Evolutionary conservation across 225 moss, liverwort and hornwort species (phyloP), one percentile per base, ranked within the genome.

Genomic region (Polytrichum formosum): DNA sequence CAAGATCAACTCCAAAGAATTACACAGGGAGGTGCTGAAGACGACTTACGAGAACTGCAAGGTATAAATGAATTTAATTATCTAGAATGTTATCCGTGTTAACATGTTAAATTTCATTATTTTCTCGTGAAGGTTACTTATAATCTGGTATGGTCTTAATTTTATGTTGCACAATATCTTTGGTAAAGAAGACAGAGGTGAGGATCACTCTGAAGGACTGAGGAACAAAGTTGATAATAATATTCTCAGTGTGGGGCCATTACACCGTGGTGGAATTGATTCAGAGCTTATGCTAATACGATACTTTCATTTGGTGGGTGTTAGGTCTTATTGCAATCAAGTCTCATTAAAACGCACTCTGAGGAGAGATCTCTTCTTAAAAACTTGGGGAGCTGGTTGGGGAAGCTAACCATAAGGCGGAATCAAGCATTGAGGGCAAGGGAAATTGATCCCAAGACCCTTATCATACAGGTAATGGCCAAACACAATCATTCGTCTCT

Each of bases 31-130:
- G 78, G 81, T 98, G 73, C 77, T 98, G 70, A 94, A 98, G 80
- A 86, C 98, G 27, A 92, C 94, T 22, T 98, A 94, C 68, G 98
- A 98, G 76, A 98, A 98, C 65, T 94, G 94, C 91, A 98, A 98
- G 92, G 96, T 46, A 46, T 46, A 13, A 46, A 13, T 9, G 46
- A 31, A 46, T 46, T 13, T 46, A 46, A 13, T 4, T 46, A 16
- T 46, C 46, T 46, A 10, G 13, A 46, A 16, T 46, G 4, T 16
- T 13, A 46, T 46, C 13, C 4, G 46, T 4, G 46, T 46, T 46
- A 46, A 46, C 46, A 16, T 46, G 46, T 46, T 46, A 16, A 10
- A 13, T 13, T 10, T 96, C 37, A 46, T 46, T 13, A 4, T 46
- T 46, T 35, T 46, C 46, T 46, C 1, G 3, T 46, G 46, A 2